A percentile compares a stretch with the other conserved stretches of the same genome.
Evolutionary conservation across 1,139 yeast species (phyloP).

Genomic region (Yarrowia galli): DNA sequence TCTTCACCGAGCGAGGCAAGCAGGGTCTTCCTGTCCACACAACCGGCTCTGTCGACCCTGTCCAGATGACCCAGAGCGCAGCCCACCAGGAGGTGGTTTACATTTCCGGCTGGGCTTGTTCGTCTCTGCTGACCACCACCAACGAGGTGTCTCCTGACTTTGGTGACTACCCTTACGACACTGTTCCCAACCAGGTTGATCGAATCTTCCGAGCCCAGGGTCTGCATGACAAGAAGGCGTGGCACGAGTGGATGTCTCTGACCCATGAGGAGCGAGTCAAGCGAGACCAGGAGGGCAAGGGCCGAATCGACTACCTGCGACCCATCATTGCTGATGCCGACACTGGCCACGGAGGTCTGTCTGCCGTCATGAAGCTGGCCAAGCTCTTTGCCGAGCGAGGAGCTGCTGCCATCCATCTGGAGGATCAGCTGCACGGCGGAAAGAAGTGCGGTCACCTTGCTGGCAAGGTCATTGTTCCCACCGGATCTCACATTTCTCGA

Average conservation of each 20-base stretch:
- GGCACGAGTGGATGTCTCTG: constrained; percentile 55
- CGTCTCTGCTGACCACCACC: constrained; percentile 61
- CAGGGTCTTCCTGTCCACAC: constrained; percentile 62
- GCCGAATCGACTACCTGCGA: constrained; percentile 59
- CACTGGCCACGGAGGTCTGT: constrained; percentile 73
- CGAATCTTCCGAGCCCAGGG: constrained; percentile 65
- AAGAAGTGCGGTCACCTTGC: constrained; percentile 71
- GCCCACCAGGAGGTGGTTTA: constrained; percentile 63
- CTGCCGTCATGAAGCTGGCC: constrained; percentile 68
- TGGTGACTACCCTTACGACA: constrained; percentile 71
- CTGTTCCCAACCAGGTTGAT: constrained; percentile 71
- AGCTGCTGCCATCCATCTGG: constrained; percentile 69
- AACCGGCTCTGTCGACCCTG: constrained; percentile 68
- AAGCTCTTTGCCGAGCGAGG: constrained; percentile 70
- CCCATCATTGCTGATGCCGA: constrained; percentile 74
- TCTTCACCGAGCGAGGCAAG: constrained; percentile 55
- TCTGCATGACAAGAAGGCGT: constrained; percentile 63
- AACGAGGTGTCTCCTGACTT: constrained; percentile 68
- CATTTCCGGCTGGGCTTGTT: constrained; percentile 70
- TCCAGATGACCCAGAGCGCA: constrained; percentile 65
- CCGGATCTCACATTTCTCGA: constrained; percentile 63
- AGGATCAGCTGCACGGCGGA: constrained; percentile 70
- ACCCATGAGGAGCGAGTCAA: constrained; percentile 48
- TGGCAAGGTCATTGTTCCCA: constrained; percentile 69
- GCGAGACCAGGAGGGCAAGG: constrained; percentile 46